These are phyloP conservation scores for Zygnema cylindricum DNA, from an alignment of 139 green algal species.

Conservation along the genomic window DNA sequence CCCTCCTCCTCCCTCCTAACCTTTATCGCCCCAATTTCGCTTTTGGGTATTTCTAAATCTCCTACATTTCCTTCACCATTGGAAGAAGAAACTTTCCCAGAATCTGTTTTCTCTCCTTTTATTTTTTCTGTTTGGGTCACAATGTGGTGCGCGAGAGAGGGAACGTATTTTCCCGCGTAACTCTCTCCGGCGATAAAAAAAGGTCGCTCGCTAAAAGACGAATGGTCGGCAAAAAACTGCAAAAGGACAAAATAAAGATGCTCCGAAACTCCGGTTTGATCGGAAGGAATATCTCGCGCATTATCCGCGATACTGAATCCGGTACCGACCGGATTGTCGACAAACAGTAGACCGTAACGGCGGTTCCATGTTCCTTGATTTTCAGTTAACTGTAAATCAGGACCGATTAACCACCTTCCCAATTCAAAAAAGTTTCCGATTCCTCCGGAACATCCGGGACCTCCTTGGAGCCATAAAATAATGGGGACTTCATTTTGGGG, in stretches of 20 bases:
- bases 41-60: not conserved
- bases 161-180: conserved; percentile 70
- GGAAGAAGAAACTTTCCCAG: too few relatives aligned
- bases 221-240: conserved; percentile 66
- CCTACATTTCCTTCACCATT: too few relatives aligned
- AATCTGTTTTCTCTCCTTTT: conserved; percentile 68
- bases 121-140: conserved; percentile 18
- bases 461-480: conserved; percentile 67
- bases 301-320: conserved; percentile 38
- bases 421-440: conserved; percentile 65
- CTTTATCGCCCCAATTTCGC: not conserved
- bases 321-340: conserved; percentile 52
- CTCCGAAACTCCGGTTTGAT: conserved; percentile 20
- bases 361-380: conserved; percentile 66
- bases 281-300: conserved; percentile 15
- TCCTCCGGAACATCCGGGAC: conserved; percentile 61
- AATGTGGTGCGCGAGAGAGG: conserved; percentile 6
- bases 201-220: conserved; percentile 72
- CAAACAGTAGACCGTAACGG: conserved; percentile 50
- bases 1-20: not conserved
- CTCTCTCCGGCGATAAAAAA: conserved; percentile 91
- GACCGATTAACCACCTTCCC: conserved; percentile 35
- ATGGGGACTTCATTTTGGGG: conserved; percentile 37
- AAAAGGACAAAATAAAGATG: conserved; percentile 17
- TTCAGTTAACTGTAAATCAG: conserved; percentile 26